Evolutionary conservation across 352 stramenopile species (phyloP), one percentile per base, ranked within the genome.

Genomic region (Pythium chondricola): DNA sequence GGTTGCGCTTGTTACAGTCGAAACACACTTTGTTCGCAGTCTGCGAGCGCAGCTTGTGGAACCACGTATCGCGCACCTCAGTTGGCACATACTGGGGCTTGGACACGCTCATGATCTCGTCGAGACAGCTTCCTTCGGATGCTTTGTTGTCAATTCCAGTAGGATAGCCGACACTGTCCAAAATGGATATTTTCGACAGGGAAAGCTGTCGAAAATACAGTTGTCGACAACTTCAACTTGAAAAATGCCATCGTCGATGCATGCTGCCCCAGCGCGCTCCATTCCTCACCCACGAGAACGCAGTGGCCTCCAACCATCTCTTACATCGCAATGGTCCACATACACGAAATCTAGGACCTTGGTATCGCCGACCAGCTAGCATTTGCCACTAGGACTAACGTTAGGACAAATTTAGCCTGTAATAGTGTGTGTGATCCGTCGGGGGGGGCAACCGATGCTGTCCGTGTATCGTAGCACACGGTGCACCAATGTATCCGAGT

Each of bases 1-100:
- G 94, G 65, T 98, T 97, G 27, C 88, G 81, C 46, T 95, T 95
- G 57, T 86, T 93, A 72, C 95, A 98, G 74, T 98, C 95, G 64
- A 98, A 98, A 70, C 95, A 98, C 49, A 80, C 64, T 51, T 95
- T 95, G 55, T 95, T 95, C 41, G 83, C 83, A 18, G 70, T 69
- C 17, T 63, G 61, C 46, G 69, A 67, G 48, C 84, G 82, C 44
- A 93, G 62, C 59, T 86, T 89, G 39, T 93, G 83, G 68, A 95
- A 95, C 65, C 74, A 95, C 40, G 81, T 74, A 65, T 95, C 81
- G 42, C 83, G 81, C 39, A 84, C 65, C 36, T 76, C 62, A 11
- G 77, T 79, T 1, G 74, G 72, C 53, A 92, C 81, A 55, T 88
- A 93, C 60, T 71, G 61, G 32, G 77, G 62, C 61, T 86, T 92